phyloP scores from a whole-genome alignment of 1,284 basidiomycete species.

The Volvariella volvacea region DNA sequence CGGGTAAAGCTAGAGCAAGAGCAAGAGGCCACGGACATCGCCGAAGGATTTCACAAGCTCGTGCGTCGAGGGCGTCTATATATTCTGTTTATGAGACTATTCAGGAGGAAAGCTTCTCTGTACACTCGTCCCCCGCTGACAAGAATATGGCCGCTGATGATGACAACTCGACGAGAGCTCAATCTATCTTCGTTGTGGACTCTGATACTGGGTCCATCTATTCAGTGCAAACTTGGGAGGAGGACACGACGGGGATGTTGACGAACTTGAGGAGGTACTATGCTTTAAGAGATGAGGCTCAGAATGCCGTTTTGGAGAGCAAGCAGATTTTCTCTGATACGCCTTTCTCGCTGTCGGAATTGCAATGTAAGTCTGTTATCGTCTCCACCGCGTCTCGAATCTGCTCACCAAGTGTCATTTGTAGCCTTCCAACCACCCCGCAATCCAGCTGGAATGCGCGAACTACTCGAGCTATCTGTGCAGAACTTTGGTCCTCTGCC shows the following conservation, averaged over 20 bases:
- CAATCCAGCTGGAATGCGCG: constrained; percentile 60
- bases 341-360: constrained; percentile 59
- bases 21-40: constrained; percentile 62
- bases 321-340: constrained; percentile 63
- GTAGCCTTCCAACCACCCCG: constrained; percentile 67
- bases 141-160: constrained; percentile 7
- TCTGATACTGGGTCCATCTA: constrained; percentile 39
- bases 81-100: constrained; percentile 76
- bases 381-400: too few species aligned
- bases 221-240: constrained; percentile 34
- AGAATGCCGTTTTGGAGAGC: constrained; percentile 62
- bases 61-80: constrained; percentile 42
- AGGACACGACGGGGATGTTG: constrained; percentile 56
- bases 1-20: constrained; percentile 35
- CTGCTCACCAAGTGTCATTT: constrained; percentile 8
- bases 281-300: constrained; percentile 62
- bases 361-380: constrained; percentile 53
- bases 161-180: constrained; percentile 28
- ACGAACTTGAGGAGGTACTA: constrained; percentile 55
- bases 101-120: constrained; percentile 50
- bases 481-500: constrained; percentile 65
- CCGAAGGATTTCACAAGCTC: constrained; percentile 57
- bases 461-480: constrained; percentile 65
- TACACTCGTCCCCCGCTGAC: constrained; percentile 24
- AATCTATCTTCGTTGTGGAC: constrained; percentile 51